Evolutionary conservation across 2,329 filamentous ascomycete species (phyloP).

Genomic region (Furcasterigmium furcatum): DNA sequence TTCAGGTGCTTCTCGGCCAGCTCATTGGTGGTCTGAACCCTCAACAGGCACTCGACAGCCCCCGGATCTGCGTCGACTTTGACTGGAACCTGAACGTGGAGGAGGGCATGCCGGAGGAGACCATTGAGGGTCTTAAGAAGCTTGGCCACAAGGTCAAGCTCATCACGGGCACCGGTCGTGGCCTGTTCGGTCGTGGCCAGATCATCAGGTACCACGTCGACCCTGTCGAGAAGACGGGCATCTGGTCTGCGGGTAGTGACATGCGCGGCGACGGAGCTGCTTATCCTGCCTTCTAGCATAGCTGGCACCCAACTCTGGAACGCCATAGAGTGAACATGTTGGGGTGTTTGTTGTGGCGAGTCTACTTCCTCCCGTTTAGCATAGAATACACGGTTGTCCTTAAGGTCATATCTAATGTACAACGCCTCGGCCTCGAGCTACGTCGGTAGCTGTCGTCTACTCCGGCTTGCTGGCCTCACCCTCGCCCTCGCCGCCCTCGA

Average conservation of each 20-base stretch:
- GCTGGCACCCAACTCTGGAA: too few species aligned
- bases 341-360: background rate
- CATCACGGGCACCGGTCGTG: conserved; percentile 61
- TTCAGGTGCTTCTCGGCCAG: conserved; percentile 90
- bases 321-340: too few species aligned
- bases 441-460: conserved; percentile 9
- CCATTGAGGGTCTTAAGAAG: conserved; percentile 61
- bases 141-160: conserved; percentile 74
- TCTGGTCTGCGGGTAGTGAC: conserved; percentile 92
- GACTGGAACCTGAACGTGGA: conserved; percentile 74
- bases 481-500: conserved; percentile 43
- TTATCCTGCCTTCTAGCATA: conserved; percentile 43
- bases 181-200: conserved; percentile 82
- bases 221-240: conserved; percentile 57
- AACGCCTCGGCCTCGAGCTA: background rate
- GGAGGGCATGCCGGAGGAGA: conserved; percentile 71
- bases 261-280: conserved; percentile 76
- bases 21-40: conserved; percentile 77
- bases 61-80: conserved; percentile 76
- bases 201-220: conserved; percentile 78
- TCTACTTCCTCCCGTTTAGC: conserved; percentile 7
- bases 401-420: background rate
- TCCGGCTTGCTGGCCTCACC: conserved; percentile 29
- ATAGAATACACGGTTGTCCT: conserved; percentile 12
- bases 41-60: conserved; percentile 86